Evolutionary conservation across 306 rosid genomes (phyloP).

Genomic region (Arachis hypogaea): DNA sequence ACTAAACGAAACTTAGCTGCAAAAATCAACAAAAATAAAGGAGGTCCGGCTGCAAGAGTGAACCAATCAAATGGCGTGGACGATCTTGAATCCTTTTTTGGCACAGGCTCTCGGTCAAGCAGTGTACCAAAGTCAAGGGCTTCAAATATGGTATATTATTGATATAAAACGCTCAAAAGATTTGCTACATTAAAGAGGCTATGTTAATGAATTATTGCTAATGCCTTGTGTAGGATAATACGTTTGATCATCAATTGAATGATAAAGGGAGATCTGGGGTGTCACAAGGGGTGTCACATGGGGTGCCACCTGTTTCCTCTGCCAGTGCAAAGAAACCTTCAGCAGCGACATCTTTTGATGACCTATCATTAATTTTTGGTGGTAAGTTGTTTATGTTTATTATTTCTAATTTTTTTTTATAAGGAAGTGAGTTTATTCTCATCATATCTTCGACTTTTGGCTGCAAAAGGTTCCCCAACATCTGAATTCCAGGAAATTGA

Average conservation of each 20-base stretch:
- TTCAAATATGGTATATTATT: conserved; percentile 55
- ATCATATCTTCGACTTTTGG: conserved; percentile 17
- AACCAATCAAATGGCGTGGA: conserved; percentile 43
- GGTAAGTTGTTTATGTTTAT: conserved; percentile 55
- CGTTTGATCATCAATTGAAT: conserved; percentile 48
- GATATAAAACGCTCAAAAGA: conserved; percentile 26
- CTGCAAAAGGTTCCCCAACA: conserved; percentile 56
- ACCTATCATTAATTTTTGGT: conserved; percentile 68
- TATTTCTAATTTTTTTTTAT: conserved; percentile 35
- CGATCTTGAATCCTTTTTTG: conserved; percentile 78
- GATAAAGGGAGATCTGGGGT: conserved; percentile 55
- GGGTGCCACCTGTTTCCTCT: conserved; percentile 53
- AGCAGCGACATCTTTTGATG: conserved; percentile 54
- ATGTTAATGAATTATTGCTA: conserved; percentile 38
- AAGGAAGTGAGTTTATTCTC: conserved; percentile 10
- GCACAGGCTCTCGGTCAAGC: conserved; percentile 61
- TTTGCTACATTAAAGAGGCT: conserved; percentile 28
- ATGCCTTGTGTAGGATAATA: conserved; percentile 60
- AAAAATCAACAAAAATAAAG: conserved; percentile 47
- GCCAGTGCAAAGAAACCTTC: conserved; percentile 62
- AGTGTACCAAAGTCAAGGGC: conserved; percentile 86
- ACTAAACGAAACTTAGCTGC: conserved; percentile 41
- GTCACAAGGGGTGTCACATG: conserved; percentile 53
- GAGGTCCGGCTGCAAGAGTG: conserved; percentile 41
- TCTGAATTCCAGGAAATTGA: conserved; percentile 72